Evolutionary conservation across 192 early-diverging fungal genomes (phyloP).

Genomic region (Cetraspora pellucida): DNA sequence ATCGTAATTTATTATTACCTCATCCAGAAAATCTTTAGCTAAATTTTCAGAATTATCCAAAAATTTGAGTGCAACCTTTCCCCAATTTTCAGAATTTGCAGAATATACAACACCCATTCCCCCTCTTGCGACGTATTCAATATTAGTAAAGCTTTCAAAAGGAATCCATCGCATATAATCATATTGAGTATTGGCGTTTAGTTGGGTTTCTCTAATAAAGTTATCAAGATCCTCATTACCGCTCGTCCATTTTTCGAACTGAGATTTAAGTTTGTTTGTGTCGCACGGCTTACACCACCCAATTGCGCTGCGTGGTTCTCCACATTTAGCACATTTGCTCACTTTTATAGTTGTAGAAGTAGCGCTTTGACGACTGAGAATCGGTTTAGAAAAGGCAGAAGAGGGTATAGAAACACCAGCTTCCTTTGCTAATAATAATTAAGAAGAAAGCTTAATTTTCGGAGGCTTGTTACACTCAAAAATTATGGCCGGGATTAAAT

Average conservation of each 20-base stretch:
- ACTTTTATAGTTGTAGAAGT: neutral
- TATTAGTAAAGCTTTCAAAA: conserved; percentile 4
- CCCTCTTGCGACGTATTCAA: conserved; percentile 6
- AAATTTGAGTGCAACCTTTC: conserved; percentile 33
- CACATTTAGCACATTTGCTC: conserved; percentile 15
- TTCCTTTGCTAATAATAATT: conserved; percentile 18
- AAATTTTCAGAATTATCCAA: conserved; percentile 16
- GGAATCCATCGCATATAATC: conserved; percentile 31
- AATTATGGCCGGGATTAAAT: too few species aligned
- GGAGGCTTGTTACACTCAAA: neutral
- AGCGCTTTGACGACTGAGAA: neutral
- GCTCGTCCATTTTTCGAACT: conserved; percentile 26
- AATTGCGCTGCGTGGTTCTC: neutral
- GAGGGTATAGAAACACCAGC: neutral
- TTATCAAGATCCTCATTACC: conserved; percentile 19
- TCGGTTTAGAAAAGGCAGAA: conserved; percentile 8
- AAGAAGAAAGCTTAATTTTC: neutral
- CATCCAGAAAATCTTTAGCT: conserved; percentile 26
- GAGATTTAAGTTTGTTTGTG: neutral
- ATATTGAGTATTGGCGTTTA: conserved; percentile 19
- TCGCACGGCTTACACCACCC: conserved; percentile 26
- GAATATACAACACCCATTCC: conserved; percentile 22
- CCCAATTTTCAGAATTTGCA: conserved; percentile 17
- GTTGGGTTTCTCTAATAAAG: conserved; percentile 21
- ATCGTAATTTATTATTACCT: conserved; percentile 28